Conservation (phyloP, 768 basidiomycete genomes). For the Pisolithus tinctorius region DNA sequence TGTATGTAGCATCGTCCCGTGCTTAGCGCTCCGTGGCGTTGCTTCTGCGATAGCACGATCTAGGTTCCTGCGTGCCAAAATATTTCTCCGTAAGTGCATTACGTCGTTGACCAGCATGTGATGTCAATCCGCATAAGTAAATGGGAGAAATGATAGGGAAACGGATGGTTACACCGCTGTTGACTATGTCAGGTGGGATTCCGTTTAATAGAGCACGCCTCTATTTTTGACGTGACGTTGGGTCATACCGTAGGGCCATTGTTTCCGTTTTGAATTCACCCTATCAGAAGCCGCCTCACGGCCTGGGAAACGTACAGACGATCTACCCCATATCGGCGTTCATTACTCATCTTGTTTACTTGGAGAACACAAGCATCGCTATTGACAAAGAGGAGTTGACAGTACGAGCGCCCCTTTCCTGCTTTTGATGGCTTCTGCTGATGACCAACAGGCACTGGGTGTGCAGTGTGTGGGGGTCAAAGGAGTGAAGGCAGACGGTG, state of each 20-base stretch:
- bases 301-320: conserved; percentile 52
- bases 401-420: conserved; percentile 35
- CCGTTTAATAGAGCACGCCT: conserved; percentile 2
- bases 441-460: conserved; percentile 41
- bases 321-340: conserved; percentile 74
- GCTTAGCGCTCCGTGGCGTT: conserved; percentile 78
- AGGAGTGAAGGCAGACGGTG: conserved; percentile 11
- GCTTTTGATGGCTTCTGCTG: not conserved
- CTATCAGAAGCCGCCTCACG: conserved; percentile 44
- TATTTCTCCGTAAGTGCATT: conserved; percentile 64
- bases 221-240: conserved; percentile 6
- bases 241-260: conserved; percentile 46
- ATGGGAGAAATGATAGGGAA: conserved; percentile 83
- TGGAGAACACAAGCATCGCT: conserved; percentile 52
- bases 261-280: conserved; percentile 59
- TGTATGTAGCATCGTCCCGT: conserved; percentile 71
- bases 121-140: conserved; percentile 46
- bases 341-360: conserved; percentile 78
- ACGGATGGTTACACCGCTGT: conserved; percentile 78
- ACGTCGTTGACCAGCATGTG: not conserved
- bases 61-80: conserved; percentile 63
- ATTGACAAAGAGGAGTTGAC: conserved; percentile 58
- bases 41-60: conserved; percentile 74
- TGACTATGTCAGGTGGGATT: conserved; percentile 70
- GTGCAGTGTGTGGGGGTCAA: conserved; percentile 52